phyloP scores from a whole-genome alignment of 768 basidiomycete genomes.

The Russula brevipes region DNA sequence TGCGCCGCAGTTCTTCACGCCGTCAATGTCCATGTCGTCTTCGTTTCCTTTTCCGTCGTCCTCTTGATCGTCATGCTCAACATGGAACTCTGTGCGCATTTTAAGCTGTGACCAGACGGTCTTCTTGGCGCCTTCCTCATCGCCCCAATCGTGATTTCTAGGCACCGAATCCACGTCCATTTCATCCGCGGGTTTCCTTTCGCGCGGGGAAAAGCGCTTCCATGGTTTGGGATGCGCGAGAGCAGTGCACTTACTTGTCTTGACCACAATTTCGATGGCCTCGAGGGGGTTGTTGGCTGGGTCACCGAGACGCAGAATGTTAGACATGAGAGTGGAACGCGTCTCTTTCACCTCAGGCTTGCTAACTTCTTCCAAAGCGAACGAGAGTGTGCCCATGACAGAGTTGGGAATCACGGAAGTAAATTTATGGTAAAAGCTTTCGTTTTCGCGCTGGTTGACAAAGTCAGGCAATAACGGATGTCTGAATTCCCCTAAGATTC shows the following conservation, averaged over 20 bases:
- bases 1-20: conserved; percentile 38
- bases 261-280: conserved; percentile 68
- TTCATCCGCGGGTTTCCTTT: conserved; percentile 30
- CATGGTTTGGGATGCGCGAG: conserved; percentile 62
- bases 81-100: conserved; percentile 50
- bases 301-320: conserved; percentile 75
- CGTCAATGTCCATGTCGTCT: conserved; percentile 35
- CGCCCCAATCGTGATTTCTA: conserved; percentile 22
- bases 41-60: conserved; percentile 34
- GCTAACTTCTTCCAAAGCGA: conserved; percentile 56
- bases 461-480: not conserved
- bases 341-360: conserved; percentile 60
- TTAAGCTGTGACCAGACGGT: conserved; percentile 38
- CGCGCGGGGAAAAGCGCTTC: conserved; percentile 64
- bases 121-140: conserved; percentile 23
- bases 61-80: conserved; percentile 35
- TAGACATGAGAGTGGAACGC: conserved; percentile 62
- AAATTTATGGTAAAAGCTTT: conserved; percentile 60
- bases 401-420: conserved; percentile 41
- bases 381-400: conserved; percentile 57
- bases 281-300: conserved; percentile 58
- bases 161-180: conserved; percentile 29
- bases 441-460: conserved; percentile 58
- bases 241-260: conserved; percentile 76
- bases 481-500: conserved; percentile 7